phyloP scores from a whole-genome alignment of 352 stramenopile species.

The Phytopythium litorale region DNA sequence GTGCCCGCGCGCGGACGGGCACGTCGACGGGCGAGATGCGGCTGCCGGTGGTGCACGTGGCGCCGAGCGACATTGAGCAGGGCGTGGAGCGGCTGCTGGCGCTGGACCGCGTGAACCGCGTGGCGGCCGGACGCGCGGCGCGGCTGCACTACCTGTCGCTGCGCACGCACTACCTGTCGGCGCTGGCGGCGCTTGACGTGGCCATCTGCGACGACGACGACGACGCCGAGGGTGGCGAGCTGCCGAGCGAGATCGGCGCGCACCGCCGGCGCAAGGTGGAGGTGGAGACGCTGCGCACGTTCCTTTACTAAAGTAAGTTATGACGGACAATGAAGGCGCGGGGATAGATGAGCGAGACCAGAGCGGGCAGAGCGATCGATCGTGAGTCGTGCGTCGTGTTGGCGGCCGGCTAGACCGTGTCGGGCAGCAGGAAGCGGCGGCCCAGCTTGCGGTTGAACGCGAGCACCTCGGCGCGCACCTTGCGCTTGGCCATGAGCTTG shows the following conservation, averaged over 20 bases:
- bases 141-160: constrained; percentile 58
- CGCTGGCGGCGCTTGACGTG: constrained; percentile 55
- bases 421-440: constrained; percentile 66
- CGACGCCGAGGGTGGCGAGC: constrained; percentile 39
- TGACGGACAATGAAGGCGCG: neutral
- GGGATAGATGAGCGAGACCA: neutral
- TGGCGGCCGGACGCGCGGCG: constrained; percentile 46
- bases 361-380: neutral
- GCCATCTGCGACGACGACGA: constrained; percentile 57
- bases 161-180: constrained; percentile 63
- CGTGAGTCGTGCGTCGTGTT: too few species aligned
- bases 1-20: neutral
- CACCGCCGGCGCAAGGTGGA: constrained; percentile 50
- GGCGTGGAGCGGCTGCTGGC: constrained; percentile 38
- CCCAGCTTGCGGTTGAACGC: constrained; percentile 73
- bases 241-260: constrained; percentile 52
- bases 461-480: constrained; percentile 62
- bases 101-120: constrained; percentile 49
- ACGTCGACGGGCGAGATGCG: constrained; percentile 17
- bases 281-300: constrained; percentile 55
- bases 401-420: constrained; percentile 14
- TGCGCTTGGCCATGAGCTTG: constrained; percentile 77
- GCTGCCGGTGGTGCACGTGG: constrained; percentile 45
- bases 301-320: constrained; percentile 43
- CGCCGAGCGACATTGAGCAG: constrained; percentile 48